Evolutionary conservation across 306 rosid species (phyloP), one percentile per base, ranked within the genome.

Genomic region (Cicer arietinum): DNA sequence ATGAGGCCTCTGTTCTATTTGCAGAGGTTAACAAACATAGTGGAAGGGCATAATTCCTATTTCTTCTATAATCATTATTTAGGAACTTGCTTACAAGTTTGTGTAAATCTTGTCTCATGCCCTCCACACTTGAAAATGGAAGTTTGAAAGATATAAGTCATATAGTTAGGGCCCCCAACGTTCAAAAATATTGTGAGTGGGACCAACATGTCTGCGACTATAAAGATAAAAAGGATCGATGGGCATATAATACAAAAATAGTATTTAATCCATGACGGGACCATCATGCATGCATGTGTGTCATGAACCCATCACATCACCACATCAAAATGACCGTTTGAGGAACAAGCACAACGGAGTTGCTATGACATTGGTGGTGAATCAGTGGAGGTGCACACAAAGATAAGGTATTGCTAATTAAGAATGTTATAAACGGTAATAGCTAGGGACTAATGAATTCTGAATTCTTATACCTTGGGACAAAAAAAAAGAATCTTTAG

Each of bases 241-340:
- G 30, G 43, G 20, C 9, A 65, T 16, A 51, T 46, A 67, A 66
- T 82, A 74, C 83, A 79, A 81, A 67, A 84, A 80, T 67, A 77
- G 40, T 78, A 70, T 76, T 80, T 9, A 13, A 78, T 73, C 91
- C 95, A 81, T 68, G 79, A 75, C 48, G 45, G 89, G 90, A 54
- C 91, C 90, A 85, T 87, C 76, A 66, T 67, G 53, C 74, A 67
- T 64, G 50, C 68, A 37, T 67, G 54, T 44, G 54, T 46, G 71
- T 70, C 69, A 69, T 63, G 58, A 76, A 52, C 73, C 14, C 67
- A 61, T 53, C 47, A 30, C 81, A 44, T 57, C 35, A 44, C 40
- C 13, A 60, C 20, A 11, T 77, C 37, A 67, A 64, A 13, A 46
- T 76, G 86, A 86, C 88, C 86, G 89, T 89, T 85, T 85, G 79